These are phyloP conservation scores for Guadua angustifolia DNA, from an alignment of 176 grass and related monocot species.

Conservation along the genomic window DNA sequence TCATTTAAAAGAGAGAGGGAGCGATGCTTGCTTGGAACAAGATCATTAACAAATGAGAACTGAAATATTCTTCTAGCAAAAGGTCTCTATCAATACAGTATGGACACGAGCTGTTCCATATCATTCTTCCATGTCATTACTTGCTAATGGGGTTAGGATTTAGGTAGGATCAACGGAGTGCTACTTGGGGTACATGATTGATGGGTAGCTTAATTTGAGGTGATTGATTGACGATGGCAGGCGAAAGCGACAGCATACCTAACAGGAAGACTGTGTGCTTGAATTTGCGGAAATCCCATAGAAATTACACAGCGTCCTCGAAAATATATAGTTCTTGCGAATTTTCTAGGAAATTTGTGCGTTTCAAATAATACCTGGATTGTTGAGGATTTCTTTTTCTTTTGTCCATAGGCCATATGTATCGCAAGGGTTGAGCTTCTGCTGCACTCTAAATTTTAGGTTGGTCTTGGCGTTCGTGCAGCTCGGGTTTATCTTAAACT, in stretches of 20 bases:
- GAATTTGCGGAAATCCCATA: too few relatives aligned
- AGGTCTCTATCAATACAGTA: background rate
- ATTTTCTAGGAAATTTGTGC: background rate
- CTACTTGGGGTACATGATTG: slow-evolving; percentile 24
- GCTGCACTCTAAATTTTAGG: background rate
- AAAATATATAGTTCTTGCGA: too few relatives aligned
- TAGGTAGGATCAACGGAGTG: slow-evolving; percentile 20
- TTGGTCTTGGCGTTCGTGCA: background rate
- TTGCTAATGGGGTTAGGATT: background rate
- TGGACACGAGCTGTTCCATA: background rate
- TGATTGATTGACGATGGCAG: slow-evolving; percentile 3
- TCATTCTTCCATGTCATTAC: slow-evolving; percentile 19
- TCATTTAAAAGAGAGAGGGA: too few relatives aligned
- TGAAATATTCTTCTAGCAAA: background rate
- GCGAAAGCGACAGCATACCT: background rate
- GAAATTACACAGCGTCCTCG: background rate
- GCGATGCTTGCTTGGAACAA: background rate
- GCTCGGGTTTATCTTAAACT: background rate
- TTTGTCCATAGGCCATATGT: background rate
- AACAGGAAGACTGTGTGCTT: background rate
- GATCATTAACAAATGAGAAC: background rate
- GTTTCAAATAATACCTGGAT: background rate
- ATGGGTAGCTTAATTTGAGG: background rate
- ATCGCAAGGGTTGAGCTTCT: background rate
- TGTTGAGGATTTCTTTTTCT: background rate